Percentiles rank a stretch among this genome's conserved stretches.
Evolutionary conservation across 371 early-diverging fungal genomes (phyloP).

Genomic region (Choanephora cucurbitarum): DNA sequence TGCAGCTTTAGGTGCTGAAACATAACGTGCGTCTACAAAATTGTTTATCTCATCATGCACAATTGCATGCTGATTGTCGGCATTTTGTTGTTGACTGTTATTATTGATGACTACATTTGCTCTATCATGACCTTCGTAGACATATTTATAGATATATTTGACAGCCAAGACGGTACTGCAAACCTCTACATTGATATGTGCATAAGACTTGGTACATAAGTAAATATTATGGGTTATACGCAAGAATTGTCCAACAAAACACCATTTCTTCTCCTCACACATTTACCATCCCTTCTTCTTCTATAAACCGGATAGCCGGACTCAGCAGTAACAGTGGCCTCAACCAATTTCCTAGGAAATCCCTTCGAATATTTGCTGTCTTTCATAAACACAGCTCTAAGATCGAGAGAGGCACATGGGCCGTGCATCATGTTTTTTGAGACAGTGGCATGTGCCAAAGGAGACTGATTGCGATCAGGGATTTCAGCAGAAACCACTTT

Average conservation of each 20-base stretch:
- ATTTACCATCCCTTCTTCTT: neutral
- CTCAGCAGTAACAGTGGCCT: neutral
- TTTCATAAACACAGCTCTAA: constrained; percentile 30
- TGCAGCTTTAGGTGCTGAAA: constrained; percentile 32
- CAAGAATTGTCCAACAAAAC: constrained; percentile 27
- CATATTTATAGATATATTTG: constrained; percentile 45
- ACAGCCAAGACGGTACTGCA: constrained; percentile 15
- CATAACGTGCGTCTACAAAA: constrained; percentile 20
- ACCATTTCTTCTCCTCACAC: neutral
- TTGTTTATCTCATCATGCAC: constrained; percentile 20
- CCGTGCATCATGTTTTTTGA: constrained; percentile 38
- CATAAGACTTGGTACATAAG: constrained; percentile 25
- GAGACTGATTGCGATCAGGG: constrained; percentile 22
- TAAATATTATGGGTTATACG: constrained; percentile 28
- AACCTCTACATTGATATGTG: constrained; percentile 35
- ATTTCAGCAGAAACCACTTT: constrained; percentile 31
- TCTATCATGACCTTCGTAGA: constrained; percentile 34
- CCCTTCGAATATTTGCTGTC: constrained; percentile 2
- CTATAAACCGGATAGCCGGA: neutral
- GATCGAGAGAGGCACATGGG: constrained; percentile 26
- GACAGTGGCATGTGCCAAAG: constrained; percentile 28
- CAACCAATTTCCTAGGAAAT: constrained; percentile 3
- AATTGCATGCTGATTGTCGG: no score
- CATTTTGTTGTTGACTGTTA: no score
- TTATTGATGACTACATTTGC: neutral